Evolutionary conservation across 257 asterid genomes (phyloP).

Genomic region (Lithospermum erythrorhizon): DNA sequence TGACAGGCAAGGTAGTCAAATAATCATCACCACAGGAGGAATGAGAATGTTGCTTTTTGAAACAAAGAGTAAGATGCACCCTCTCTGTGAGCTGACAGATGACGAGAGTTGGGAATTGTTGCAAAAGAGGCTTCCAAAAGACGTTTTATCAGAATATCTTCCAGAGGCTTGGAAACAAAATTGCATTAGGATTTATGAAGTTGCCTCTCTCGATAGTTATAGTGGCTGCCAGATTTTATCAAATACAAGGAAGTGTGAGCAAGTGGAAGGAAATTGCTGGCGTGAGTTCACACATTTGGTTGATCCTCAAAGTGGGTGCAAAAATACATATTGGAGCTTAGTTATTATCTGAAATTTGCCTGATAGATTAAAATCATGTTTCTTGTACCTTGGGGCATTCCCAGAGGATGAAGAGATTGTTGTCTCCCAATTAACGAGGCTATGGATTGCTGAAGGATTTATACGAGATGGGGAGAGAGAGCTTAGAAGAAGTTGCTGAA

Average conservation of each 20-base stretch:
- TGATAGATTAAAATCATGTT: too few species aligned
- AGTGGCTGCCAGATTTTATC: not conserved
- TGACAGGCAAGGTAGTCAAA: not conserved
- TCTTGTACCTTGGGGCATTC: too few species aligned
- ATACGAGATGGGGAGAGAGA: too few species aligned
- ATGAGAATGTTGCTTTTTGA: not conserved
- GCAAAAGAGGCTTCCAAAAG: not conserved
- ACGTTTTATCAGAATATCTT: too few species aligned
- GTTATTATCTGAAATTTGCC: too few species aligned
- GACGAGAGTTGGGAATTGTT: not conserved
- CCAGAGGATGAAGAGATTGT: too few species aligned
- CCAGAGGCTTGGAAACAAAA: too few species aligned
- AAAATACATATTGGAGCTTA: too few species aligned
- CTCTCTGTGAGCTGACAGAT: not conserved
- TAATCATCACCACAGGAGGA: not conserved
- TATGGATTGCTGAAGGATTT: too few species aligned
- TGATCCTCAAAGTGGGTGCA: too few species aligned
- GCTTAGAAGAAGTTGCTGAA: too few species aligned
- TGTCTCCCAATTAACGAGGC: too few species aligned
- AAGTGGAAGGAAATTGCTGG: not conserved
- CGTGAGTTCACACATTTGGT: not conserved
- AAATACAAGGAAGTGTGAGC: not conserved
- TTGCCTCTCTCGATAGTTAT: conserved; percentile 1
- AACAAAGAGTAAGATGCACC: not conserved
- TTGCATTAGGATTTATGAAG: not conserved